Base-by-base conservation (phyloP, 1,284 basidiomycete species). In the Moniliophthora roreri region DNA sequence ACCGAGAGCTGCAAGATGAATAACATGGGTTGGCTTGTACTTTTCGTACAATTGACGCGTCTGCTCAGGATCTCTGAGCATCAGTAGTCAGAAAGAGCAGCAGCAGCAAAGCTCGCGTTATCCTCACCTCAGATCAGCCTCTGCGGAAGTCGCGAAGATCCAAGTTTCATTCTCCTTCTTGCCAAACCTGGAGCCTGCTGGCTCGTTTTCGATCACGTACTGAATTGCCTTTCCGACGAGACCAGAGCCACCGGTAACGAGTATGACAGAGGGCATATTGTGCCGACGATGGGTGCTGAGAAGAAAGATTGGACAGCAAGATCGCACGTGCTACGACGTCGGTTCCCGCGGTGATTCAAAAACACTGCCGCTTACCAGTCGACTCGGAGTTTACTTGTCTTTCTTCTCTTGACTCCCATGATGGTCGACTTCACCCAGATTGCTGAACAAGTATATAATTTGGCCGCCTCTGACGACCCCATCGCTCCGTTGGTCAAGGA, bases 11-110 rank as follows among this genome's bases (percentile, higher is more conserved):
- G 90, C 91, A 48, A 93, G 80, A 73, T 96, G 93, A 62, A 95
- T 94, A 59, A 95, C 91, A 78, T 94, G 87, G 0, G 91, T 95
- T 0, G 93, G 93, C 63, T 89, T 86, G 73, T 95, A 85, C 70
- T 91, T 93, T 63, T 91, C 86, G 60, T 90, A 95, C 62, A 95
- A 73, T 64, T 75, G 75, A 61, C 73, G 70, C 40, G 89, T 85
- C 65, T 85, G 80, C 55, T 73, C 77, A 2, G 79, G 69, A 67
- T 91, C 80, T 62, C 90, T 91, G 58, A 50, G 9, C 21, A 42
- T 48, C 41, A 42, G 41, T 28, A 32, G n/a, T n/a, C n/a, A n/a
- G 26, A 35, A 36, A 23, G 21, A 10, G 26, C n/a, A 32, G 26
- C 16, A 52, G 26, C 2, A 42, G 18, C 8, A 37, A 48, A 48